These are phyloP conservation scores for Evernia prunastri DNA, from an alignment of 495 filamentous ascomycete genomes.

Conservation along the genomic window DNA sequence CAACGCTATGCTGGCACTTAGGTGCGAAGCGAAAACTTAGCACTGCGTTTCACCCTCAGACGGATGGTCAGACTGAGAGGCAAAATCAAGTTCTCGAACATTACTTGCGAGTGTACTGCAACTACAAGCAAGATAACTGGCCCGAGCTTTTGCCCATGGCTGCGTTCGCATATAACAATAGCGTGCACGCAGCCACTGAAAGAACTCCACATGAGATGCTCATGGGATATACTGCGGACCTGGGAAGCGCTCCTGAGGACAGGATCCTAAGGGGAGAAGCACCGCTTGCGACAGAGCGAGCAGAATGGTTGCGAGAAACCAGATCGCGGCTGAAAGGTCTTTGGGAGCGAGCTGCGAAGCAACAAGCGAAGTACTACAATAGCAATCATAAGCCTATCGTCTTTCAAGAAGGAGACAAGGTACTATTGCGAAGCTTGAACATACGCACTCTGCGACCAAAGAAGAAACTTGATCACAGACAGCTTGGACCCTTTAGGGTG, in stretches of 20 bases:
- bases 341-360: not conserved
- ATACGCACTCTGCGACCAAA: not conserved
- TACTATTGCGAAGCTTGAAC: not conserved
- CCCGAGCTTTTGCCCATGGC: constrained; percentile 19
- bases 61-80: not conserved
- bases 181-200: not conserved
- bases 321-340: not conserved
- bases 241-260: not conserved
- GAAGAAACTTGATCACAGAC: not conserved
- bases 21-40: not conserved
- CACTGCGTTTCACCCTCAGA: not conserved
- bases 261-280: not conserved
- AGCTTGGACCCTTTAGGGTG: too few relatives aligned
- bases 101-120: constrained; percentile 24
- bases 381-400: not conserved
- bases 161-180: constrained; percentile 23
- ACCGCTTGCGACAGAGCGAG: not conserved
- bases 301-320: not conserved
- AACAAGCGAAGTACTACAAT: not conserved
- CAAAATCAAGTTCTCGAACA: constrained; percentile 25
- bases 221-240: not conserved
- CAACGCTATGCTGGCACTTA: constrained; percentile 8
- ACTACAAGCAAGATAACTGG: constrained; percentile 26
- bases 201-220: not conserved
- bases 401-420: not conserved